Evolutionary conservation across 129 eudicot genomes (phyloP).

Genomic region (Helichrysum umbraculigerum): DNA sequence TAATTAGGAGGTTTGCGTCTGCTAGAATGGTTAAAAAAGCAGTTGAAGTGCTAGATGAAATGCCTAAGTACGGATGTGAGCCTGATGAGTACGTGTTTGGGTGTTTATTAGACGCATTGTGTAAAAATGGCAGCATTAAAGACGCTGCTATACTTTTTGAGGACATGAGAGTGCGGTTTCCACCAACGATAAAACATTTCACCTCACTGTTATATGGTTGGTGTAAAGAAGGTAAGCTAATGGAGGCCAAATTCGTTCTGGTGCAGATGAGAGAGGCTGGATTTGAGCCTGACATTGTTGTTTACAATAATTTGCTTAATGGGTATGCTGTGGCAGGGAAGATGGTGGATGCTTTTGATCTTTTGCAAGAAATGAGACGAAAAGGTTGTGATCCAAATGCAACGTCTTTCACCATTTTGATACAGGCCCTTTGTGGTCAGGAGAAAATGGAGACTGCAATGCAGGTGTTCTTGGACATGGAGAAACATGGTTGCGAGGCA

Average conservation of each 20-base stretch:
- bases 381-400: conserved; percentile 72
- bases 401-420: conserved; percentile 60
- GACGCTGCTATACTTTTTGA: conserved; percentile 83
- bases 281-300: conserved; percentile 75
- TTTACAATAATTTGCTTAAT: conserved; percentile 64
- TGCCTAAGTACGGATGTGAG: conserved; percentile 84
- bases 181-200: conserved; percentile 66
- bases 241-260: conserved; percentile 62
- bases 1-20: conserved; percentile 84
- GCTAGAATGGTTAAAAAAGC: conserved; percentile 89
- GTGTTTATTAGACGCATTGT: conserved; percentile 83
- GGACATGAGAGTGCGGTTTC: conserved; percentile 69
- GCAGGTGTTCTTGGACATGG: conserved; percentile 62
- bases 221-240: conserved; percentile 74
- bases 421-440: conserved; percentile 66
- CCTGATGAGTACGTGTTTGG: conserved; percentile 89
- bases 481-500: conserved; percentile 55
- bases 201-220: conserved; percentile 76
- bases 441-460: conserved; percentile 75
- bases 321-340: conserved; percentile 72
- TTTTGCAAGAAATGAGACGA: conserved; percentile 66
- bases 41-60: conserved; percentile 79
- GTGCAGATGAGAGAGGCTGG: conserved; percentile 69
- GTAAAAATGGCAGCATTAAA: conserved; percentile 76
- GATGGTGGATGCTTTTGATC: conserved; percentile 78